Evolutionary conservation across 2,329 filamentous ascomycete species (phyloP), one percentile per base, ranked within the genome.

Genomic region (Curvularia hawaiiensis): DNA sequence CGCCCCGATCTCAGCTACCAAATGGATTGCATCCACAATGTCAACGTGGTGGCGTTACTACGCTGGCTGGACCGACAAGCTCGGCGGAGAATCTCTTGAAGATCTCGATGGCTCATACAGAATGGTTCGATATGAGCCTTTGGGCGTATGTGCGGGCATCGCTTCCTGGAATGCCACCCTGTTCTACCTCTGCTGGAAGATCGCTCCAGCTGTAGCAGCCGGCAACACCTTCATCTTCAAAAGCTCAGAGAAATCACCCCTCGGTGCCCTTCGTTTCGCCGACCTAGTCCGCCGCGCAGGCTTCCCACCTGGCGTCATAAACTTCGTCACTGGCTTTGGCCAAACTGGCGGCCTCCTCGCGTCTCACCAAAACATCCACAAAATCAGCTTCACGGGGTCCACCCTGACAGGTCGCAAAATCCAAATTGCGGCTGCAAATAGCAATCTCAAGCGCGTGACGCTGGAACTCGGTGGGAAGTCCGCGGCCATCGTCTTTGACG

Each of bases 331-430:
- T 44, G 87, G 86, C 4, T 84, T 84, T 40, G 85, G 88, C 62
- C 77, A 78, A 43, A 80, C 88, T 2, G 86, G 86, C 1, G 84
- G 85, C 0, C 80, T 79, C 79, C 70, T 89, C 22, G 87, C 84
- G 0, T 75, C 73, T 10, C 86, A 89, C 63, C 83, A 84, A 0
- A 83, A 79, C 10, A 82, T 88, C 55, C 79, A 82, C 60, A 88
- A 88, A 78, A 82, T 89, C 66, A 80, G 79, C 54, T 89, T 89
- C 72, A 89, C 86, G 0, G 86, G 87, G 2, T 87, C 84, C 7
- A 84, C 80, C 2, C 76, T 78, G 0, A 87, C 84, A 0, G 86
- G 85, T 1, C 44, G 44, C 44, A 87, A 87, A 75, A 79, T 80
- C 85, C 77, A 80, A 79, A 46, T 80, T 78, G 20, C 83, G 80